These are phyloP conservation scores for Dothideomycetes sp. DNA, from an alignment of 2,329 filamentous ascomycete genomes.

Conservation along the genomic window DNA sequence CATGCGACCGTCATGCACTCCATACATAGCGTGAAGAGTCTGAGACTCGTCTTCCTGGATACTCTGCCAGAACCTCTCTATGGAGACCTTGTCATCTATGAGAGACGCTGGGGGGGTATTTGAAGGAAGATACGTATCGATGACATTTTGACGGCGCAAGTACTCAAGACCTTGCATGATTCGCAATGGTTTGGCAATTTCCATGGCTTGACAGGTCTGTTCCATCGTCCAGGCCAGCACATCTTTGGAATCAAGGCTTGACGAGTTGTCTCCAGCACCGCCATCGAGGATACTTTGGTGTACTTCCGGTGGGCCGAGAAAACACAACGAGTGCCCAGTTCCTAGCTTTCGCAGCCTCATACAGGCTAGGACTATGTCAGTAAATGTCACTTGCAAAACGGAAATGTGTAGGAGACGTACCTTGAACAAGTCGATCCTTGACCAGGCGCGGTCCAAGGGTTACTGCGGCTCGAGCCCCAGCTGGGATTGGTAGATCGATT, in stretches of 20 bases:
- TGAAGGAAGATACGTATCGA: slow-evolving; percentile 14
- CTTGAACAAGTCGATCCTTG: slow-evolving; percentile 61
- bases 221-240: slow-evolving; percentile 49
- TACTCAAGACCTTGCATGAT: slow-evolving; percentile 46
- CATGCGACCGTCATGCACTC: slow-evolving; percentile 2
- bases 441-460: slow-evolving; percentile 54
- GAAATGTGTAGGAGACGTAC: slow-evolving; percentile 25
- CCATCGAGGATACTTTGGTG: slow-evolving; percentile 36
- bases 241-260: slow-evolving; percentile 37
- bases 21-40: slow-evolving; percentile 41
- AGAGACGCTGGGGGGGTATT: slow-evolving; percentile 11
- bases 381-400: neutral
- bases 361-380: slow-evolving; percentile 36
- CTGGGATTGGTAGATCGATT: slow-evolving; percentile 54
- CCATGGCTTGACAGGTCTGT: slow-evolving; percentile 43
- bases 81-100: slow-evolving; percentile 23
- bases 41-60: slow-evolving; percentile 47
- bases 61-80: neutral
- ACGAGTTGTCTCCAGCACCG: slow-evolving; percentile 6
- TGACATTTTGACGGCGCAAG: slow-evolving; percentile 29
- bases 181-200: slow-evolving; percentile 47
- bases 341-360: slow-evolving; percentile 64
- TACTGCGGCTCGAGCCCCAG: slow-evolving; percentile 50
- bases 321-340: slow-evolving; percentile 52
- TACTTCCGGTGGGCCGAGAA: slow-evolving; percentile 51